phyloP scores from a whole-genome alignment of 2,329 filamentous ascomycete genomes.

The Calonectria pseudoreteaudii region DNA sequence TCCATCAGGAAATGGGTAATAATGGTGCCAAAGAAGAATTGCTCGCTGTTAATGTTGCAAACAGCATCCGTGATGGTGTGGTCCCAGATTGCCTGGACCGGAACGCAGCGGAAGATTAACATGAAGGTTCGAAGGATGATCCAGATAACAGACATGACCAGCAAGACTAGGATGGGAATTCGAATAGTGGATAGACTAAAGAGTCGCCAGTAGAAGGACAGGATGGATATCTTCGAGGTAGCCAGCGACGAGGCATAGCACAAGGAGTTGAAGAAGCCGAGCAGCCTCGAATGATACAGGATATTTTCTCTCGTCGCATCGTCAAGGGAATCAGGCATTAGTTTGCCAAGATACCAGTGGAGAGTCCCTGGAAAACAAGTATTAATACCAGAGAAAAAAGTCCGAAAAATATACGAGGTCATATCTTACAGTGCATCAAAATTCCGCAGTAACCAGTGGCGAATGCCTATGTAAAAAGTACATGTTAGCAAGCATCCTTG shows the following conservation, averaged over 20 bases:
- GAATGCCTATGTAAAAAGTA: slow-evolving; percentile 19
- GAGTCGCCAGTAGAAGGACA: slow-evolving; percentile 46
- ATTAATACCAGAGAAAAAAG: not conserved
- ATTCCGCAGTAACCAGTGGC: slow-evolving; percentile 32
- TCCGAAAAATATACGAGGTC: not conserved
- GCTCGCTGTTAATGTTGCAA: slow-evolving; percentile 45
- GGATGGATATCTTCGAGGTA: slow-evolving; percentile 43
- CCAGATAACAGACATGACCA: slow-evolving; percentile 39
- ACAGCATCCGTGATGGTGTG: slow-evolving; percentile 37
- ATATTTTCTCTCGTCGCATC: slow-evolving; percentile 18
- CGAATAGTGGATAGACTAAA: slow-evolving; percentile 44
- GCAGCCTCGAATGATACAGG: slow-evolving; percentile 27
- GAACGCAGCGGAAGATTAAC: slow-evolving; percentile 49
- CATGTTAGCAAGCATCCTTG: not conserved
- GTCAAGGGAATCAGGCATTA: slow-evolving; percentile 23
- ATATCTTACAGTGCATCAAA: slow-evolving; percentile 31
- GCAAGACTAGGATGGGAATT: slow-evolving; percentile 41
- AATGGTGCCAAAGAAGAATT: slow-evolving; percentile 48
- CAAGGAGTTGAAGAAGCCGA: slow-evolving; percentile 30
- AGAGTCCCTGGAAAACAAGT: slow-evolving; percentile 29
- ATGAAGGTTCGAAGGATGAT: slow-evolving; percentile 46
- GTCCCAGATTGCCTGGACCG: slow-evolving; percentile 49
- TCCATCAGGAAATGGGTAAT: slow-evolving; percentile 48
- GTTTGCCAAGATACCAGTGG: slow-evolving; percentile 33
- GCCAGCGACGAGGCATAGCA: slow-evolving; percentile 43